These are phyloP conservation scores for Metahyphopichia silvanorum DNA, from an alignment of 805 yeast species.

Conservation along the genomic window DNA sequence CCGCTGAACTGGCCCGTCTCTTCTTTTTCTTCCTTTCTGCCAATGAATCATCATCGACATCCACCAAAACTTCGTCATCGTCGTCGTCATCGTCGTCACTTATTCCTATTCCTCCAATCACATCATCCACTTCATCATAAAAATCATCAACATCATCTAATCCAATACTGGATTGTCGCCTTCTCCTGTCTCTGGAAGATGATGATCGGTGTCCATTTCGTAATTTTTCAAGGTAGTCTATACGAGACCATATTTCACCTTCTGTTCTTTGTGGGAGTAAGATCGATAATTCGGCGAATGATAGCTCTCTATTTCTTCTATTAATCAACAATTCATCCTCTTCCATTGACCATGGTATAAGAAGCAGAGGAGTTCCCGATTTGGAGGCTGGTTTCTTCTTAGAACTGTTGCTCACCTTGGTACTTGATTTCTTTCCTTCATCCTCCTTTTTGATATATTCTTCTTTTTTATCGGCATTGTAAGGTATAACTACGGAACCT, in stretches of 20 bases:
- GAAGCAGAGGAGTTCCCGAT: slow-evolving; percentile 8
- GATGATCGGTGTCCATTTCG: slow-evolving; percentile 30
- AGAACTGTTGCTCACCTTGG: slow-evolving; percentile 5
- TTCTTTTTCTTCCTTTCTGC: slow-evolving; percentile 23
- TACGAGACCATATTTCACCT: slow-evolving; percentile 65
- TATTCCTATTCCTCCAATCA: slow-evolving; percentile 31
- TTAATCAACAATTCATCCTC: slow-evolving; percentile 68
- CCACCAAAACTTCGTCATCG: slow-evolving; percentile 33
- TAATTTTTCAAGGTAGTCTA: slow-evolving; percentile 43
- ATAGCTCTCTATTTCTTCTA: slow-evolving; percentile 54
- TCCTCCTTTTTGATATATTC: slow-evolving; percentile 15
- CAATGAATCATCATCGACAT: slow-evolving; percentile 31
- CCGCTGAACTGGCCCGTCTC: slow-evolving; percentile 42
- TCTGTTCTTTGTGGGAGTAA: slow-evolving; percentile 71
- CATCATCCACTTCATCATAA: slow-evolving; percentile 39
- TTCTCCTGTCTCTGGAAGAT: slow-evolving; percentile 23
- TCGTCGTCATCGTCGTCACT: slow-evolving; percentile 28
- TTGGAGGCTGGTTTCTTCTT: slow-evolving; percentile 5
- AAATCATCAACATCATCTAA: slow-evolving; percentile 43
- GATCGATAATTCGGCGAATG: slow-evolving; percentile 70
- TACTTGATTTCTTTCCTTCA: slow-evolving; percentile 12
- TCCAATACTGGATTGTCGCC: slow-evolving; percentile 39
- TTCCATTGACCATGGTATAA: slow-evolving; percentile 53
- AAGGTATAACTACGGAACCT: slow-evolving; percentile 37
- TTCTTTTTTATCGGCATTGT: slow-evolving; percentile 24